Base-by-base conservation (phyloP, 768 basidiomycete species). In the Kwoniella dendrophila region DNA sequence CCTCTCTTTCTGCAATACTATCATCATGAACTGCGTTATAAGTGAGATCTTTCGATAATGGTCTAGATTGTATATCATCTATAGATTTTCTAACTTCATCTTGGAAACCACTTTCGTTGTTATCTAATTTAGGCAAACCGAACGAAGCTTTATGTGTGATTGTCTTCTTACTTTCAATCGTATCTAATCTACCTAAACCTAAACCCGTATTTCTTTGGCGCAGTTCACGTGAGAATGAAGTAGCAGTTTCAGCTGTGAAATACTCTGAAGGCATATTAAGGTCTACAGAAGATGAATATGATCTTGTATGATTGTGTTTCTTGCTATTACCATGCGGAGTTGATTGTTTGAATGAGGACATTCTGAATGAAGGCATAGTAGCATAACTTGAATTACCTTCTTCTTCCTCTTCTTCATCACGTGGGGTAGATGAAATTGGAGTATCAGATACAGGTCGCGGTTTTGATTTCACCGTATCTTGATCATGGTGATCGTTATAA, bases 251-350 rank as follows among this genome's bases (percentile, higher is more conserved):
- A 7, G 64, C 64, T 0, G 59, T 59, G 20, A 40, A 60, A 32
- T 63, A 68, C 44, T 68, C 60, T 1, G 64, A 64, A 11, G 64
- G 62, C 10, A 40, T 1, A 11, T 55, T 52, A 32, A 61, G 50
- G 36, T 72, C 70, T 51, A 69, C 48, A 18, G 64, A 69, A 7
- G 64, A 66, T 1, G 64, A 64, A 22, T 63, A 60, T 7, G 64
- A 55, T 34, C 60, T 12, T 41, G 33, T 56, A 56, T 32, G 67
- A 44, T 27, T 61, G 26, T 34, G 52, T 20, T 24, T 30, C 26
- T 20, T 55, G 40, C 29, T 36, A 20, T 49, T 0, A 12, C 47
- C 27, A 30, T 61, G 55, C 6, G 52, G 55, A 7, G 54, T 61
- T 20, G 59, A 61, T 26, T 52, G 64, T 16, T 49, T 51, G 30